Conservation (phyloP, 2,329 filamentous ascomycete genomes). For the Westerdykella sp. region DNA sequence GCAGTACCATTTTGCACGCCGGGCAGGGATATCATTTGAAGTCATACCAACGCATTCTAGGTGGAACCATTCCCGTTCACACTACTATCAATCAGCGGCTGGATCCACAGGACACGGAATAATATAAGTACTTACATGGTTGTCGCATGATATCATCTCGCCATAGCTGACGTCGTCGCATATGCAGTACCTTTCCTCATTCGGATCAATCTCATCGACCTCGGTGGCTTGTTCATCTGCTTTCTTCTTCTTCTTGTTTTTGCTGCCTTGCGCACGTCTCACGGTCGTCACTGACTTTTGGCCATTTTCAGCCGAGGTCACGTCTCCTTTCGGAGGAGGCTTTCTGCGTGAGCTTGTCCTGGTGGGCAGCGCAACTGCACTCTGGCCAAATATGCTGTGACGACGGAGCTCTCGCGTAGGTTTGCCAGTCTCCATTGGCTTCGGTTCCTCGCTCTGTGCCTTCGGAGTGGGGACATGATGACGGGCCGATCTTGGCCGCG, state of each 20-base stretch:
- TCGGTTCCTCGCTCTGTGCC: conserved; percentile 46
- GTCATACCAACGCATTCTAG: conserved; percentile 65
- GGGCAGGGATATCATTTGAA: conserved; percentile 55
- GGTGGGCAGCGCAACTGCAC: conserved; percentile 32
- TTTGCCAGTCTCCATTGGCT: conserved; percentile 33
- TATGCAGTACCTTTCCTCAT: conserved; percentile 70
- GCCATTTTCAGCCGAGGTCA: conserved; percentile 55
- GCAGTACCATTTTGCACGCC: conserved; percentile 79
- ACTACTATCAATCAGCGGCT: conserved; percentile 43
- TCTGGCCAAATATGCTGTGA: conserved; percentile 42
- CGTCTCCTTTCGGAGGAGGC: conserved; percentile 67
- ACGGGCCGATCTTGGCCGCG: conserved; percentile 37
- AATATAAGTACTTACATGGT: conserved; percentile 47
- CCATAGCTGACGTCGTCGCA: conserved; percentile 77
- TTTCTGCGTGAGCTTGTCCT: conserved; percentile 51
- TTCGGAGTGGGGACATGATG: conserved; percentile 35
- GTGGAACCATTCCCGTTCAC: conserved; percentile 81
- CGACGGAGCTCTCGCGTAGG: conserved; percentile 38
- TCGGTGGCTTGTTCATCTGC: conserved; percentile 13
- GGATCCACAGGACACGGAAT: conserved; percentile 4
- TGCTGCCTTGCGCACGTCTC: conserved; percentile 52
- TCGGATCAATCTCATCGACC: conserved; percentile 55
- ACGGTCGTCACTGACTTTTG: conserved; percentile 63
- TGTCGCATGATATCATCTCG: conserved; percentile 78
- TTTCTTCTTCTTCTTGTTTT: conserved; percentile 46